Percentiles rank a stretch among this genome's conserved stretches.
Evolutionary conservation across 352 stramenopile species (phyloP).

Genomic region (Globisporangium sylvaticum): DNA sequence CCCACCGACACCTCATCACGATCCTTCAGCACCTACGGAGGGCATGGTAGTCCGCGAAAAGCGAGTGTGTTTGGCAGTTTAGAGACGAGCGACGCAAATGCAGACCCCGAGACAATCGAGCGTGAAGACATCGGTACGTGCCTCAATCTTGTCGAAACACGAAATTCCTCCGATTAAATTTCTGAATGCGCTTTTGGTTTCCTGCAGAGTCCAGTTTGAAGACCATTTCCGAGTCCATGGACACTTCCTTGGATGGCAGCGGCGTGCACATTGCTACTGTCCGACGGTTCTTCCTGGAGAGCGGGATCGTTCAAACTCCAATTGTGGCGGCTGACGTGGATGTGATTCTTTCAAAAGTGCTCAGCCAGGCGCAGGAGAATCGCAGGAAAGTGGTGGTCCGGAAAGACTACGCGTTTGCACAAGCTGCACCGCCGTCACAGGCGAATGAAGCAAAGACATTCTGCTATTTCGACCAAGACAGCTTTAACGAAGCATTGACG

Average conservation of each 20-base stretch:
- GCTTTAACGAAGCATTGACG: slow-evolving; percentile 72
- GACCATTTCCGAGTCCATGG: slow-evolving; percentile 43
- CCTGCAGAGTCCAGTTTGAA: slow-evolving; percentile 30
- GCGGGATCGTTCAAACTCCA: slow-evolving; percentile 51
- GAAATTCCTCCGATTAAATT: no score
- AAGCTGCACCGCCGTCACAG: slow-evolving; percentile 13
- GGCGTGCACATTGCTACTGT: slow-evolving; percentile 67
- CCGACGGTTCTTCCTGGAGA: slow-evolving; percentile 60
- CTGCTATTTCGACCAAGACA: slow-evolving; percentile 62
- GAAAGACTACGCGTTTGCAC: slow-evolving; percentile 50
- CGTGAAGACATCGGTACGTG: slow-evolving; percentile 23
- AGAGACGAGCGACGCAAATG: slow-evolving; percentile 8
- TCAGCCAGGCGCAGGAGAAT: slow-evolving; percentile 51
- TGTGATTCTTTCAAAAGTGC: slow-evolving; percentile 56
- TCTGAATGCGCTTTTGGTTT: no score
- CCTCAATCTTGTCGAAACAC: no score
- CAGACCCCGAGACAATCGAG: slow-evolving; percentile 15
- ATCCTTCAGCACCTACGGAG: slow-evolving; percentile 20
- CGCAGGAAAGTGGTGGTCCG: slow-evolving; percentile 41
- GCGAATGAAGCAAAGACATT: slow-evolving; percentile 35
- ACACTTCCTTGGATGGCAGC: slow-evolving; percentile 38
- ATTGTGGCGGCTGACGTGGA: slow-evolving; percentile 59
- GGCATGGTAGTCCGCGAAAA: slow-evolving; percentile 9
- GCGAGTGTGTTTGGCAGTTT: background rate
- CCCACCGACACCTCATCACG: slow-evolving; percentile 14